Evolutionary conservation across 2,329 filamentous ascomycete genomes (phyloP).

Genomic region (Ascochyta rabiei): DNA sequence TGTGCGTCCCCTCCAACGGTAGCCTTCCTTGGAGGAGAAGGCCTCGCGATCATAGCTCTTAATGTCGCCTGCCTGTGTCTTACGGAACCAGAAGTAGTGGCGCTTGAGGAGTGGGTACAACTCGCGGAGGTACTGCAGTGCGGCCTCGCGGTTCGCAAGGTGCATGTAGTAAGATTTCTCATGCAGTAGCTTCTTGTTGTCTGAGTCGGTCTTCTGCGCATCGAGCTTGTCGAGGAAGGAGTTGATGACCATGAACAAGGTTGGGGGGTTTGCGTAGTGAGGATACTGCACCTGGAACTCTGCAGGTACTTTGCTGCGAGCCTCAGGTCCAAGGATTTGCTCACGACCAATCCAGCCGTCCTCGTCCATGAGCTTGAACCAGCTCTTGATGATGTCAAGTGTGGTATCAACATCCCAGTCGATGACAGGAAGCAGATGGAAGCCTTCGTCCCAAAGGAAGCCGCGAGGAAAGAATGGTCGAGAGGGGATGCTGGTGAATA

Average conservation of each 20-base stretch:
- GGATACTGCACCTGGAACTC: conserved; percentile 97
- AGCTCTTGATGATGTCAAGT: conserved; percentile 86
- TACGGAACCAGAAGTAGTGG: conserved; percentile 94
- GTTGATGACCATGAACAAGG: conserved; percentile 87
- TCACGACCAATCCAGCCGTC: conserved; percentile 98
- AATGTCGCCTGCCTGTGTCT: conserved; percentile 87
- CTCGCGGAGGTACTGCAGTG: conserved; percentile 72
- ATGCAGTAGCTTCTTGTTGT: conserved; percentile 43
- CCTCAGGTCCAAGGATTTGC: conserved; percentile 90
- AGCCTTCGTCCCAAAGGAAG: conserved; percentile 98
- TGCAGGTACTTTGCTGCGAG: conserved; percentile 88
- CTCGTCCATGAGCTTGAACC: conserved; percentile 95
- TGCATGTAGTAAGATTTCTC: conserved; percentile 64
- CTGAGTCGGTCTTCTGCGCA: conserved; percentile 45
- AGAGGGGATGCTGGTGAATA: conserved; percentile 91
- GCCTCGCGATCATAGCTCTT: conserved; percentile 89
- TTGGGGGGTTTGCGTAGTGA: conserved; percentile 96
- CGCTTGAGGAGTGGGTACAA: conserved; percentile 87
- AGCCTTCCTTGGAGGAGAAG: conserved; percentile 87
- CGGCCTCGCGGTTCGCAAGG: conserved; percentile 70
- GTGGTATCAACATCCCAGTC: conserved; percentile 92
- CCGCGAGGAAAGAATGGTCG: conserved; percentile 95
- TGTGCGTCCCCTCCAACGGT: conserved; percentile 92
- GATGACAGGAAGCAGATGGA: conserved; percentile 86
- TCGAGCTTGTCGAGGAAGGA: conserved; percentile 80